These are phyloP conservation scores for Mycena amicta DNA, from an alignment of 768 basidiomycete species.

Conservation along the genomic window DNA sequence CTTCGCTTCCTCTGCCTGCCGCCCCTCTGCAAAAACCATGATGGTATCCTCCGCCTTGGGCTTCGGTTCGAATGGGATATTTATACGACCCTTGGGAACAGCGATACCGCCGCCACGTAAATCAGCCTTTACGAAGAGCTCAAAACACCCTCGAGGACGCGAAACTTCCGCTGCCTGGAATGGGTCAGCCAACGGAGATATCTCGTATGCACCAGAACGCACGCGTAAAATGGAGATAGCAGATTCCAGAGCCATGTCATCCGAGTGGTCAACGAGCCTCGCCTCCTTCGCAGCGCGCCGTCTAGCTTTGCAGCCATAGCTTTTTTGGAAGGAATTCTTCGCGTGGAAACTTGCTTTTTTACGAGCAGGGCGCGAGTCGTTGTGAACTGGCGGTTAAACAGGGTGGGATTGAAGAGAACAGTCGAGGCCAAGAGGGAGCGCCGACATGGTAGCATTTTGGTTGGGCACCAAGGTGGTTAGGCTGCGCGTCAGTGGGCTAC, in stretches of 20 bases:
- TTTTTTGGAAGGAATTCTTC: constrained; percentile 68
- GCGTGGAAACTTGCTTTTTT: constrained; percentile 51
- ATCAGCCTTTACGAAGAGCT: constrained; percentile 79
- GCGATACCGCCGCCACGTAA: constrained; percentile 71
- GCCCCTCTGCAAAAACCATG: constrained; percentile 91
- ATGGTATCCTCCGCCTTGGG: constrained; percentile 71
- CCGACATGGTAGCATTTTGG: neutral
- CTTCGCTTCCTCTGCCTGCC: constrained; percentile 79
- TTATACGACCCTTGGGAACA: constrained; percentile 88
- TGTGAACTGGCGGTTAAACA: constrained; percentile 55
- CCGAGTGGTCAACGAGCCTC: constrained; percentile 59
- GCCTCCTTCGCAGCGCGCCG: constrained; percentile 57
- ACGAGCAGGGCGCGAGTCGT: constrained; percentile 49
- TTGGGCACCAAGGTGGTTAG: too few species aligned
- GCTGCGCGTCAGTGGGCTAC: too few species aligned
- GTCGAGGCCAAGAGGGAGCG: neutral
- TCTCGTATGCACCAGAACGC: too few species aligned
- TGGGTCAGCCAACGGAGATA: too few species aligned
- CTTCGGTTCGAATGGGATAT: constrained; percentile 81
- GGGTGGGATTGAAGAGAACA: neutral
- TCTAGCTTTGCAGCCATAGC: constrained; percentile 66
- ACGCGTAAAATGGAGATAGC: constrained; percentile 76
- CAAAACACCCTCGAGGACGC: constrained; percentile 74
- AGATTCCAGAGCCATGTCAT: constrained; percentile 66
- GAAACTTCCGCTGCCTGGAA: constrained; percentile 82